Evolutionary conservation across 1,284 basidiomycete genomes (phyloP), one percentile per base, ranked within the genome.

Genomic region (Ustilago lituana): DNA sequence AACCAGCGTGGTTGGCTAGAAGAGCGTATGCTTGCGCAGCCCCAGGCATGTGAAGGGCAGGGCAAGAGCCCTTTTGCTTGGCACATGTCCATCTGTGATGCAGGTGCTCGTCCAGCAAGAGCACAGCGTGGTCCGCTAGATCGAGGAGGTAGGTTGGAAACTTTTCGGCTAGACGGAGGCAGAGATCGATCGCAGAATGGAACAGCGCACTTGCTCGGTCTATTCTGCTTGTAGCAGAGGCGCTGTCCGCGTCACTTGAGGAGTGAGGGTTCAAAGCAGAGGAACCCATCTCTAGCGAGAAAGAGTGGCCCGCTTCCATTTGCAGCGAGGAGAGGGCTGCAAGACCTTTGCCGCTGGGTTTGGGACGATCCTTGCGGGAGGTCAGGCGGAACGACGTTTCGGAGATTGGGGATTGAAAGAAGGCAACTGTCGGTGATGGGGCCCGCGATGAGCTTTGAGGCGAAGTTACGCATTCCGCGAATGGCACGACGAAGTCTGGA

Each of bases 11-110:
- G 4, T 24, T 33, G 40, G 55, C 37, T 14, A 59, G 19, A 22
- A 46, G 35, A 3, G 32, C n/a, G 45, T 59, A 65, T 17, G 39
- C 37, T 9, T 65, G 40, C 1, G 51, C 23, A 23, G 62, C 47
- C 37, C 36, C 43, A 22, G 62, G 38, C 43, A 43, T 54, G 3
- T 59, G 40, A 27, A 49, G 22, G 2, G 51, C 38, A 1, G 62
- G 56, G 6, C n/a, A 22, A 3, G 48, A 4, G 12, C 40, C 19
- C 5, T 35, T 50, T 19, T 59, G 62, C 62, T 59, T 65, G 20
- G 56, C 56, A 26, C 56, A 55, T 10, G 60, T 64, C 66, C 66
- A 69, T 12, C 35, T 31, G 33, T 69, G 66, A 8, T 47, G 47
- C n/a, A 56, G 20, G 40, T 63, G 55, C 40, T 69, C 56, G 44